Conservation (phyloP, 108 stramenopile genomes). For the Thalassiosira profunda region DNA sequence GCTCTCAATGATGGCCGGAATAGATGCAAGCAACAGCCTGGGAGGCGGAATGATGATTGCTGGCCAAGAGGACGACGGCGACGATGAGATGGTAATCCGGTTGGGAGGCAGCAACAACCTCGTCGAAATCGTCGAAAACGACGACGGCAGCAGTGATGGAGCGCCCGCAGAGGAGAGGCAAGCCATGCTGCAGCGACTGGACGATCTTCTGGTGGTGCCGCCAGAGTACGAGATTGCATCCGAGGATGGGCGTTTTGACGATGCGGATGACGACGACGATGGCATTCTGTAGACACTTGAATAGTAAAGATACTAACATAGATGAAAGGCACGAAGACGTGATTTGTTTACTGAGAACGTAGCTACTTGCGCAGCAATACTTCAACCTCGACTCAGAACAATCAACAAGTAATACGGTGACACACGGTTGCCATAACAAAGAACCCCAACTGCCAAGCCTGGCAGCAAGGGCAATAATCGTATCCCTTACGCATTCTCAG, state of each 20-base stretch:
- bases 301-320: background rate
- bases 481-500: too few species aligned
- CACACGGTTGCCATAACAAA: too few species aligned
- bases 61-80: background rate
- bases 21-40: constrained; percentile 16
- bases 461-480: too few species aligned
- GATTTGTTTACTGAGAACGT: background rate
- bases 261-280: constrained; percentile 49
- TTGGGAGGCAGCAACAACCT: constrained; percentile 10
- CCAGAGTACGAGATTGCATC: constrained; percentile 61
- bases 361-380: too few species aligned
- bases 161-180: constrained; percentile 50
- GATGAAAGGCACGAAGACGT: background rate
- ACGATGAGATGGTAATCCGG: constrained; percentile 10
- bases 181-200: constrained; percentile 59
- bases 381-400: too few species aligned
- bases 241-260: constrained; percentile 68
- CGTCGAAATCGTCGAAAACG: constrained; percentile 5
- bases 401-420: too few species aligned
- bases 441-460: too few species aligned
- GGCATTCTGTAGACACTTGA: constrained; percentile 34
- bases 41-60: constrained; percentile 21
- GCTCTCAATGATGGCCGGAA: constrained; percentile 51
- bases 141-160: constrained; percentile 13
- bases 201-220: constrained; percentile 65